Evolutionary conservation across 1,139 yeast genomes (phyloP), one percentile per base, ranked within the genome.

Genomic region (Blastobotrys aristatus): DNA sequence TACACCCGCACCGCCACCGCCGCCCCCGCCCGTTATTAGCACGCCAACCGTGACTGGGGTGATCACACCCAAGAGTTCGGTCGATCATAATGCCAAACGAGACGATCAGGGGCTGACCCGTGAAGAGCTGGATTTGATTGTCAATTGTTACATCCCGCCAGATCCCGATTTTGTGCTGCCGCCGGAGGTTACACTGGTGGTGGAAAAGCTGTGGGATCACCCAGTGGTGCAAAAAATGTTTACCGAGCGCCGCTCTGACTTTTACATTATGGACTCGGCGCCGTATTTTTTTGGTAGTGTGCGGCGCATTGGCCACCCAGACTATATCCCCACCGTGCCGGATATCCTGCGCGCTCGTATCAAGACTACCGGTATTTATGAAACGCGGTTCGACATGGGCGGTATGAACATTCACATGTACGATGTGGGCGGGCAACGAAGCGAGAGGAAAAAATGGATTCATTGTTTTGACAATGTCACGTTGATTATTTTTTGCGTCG

Each of bases 391-490:
- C 60, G 82, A 82, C 55, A 78, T 88, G 81, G 90, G 87, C 35
- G 78, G 77, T 44, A 70, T 87, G 48, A 81, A 81, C 60, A 77
- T 88, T 50, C 95, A 87, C 65, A 80, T 89, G 75, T 88, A 76
- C 63, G 97, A 89, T 65, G 96, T 89, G 43, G 97, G 97, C 53
- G 97, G 97, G 1, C 97, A 89, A 67, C 72, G 97, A 58, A 82
- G 92, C 1, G 97, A 89, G 68, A 79, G 97, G 47, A 87, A 87
- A 61, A 89, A 89, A 65, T 89, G 97, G 97, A 89, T 89, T 56
- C 95, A 89, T 66, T 89, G 96, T 63, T 89, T 89, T 61, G 96
- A 89, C 66, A 88, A 89, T 59, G 97, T 89, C 30, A 85, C 96
- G 0, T 73, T 86, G 44, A 85, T 89, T 43, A 87, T 89, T 50